Percentiles rank a stretch among this genome's conserved stretches.
Conservation (phyloP, 1,139 yeast species). For the Suhomyces kunorum region DNA sequence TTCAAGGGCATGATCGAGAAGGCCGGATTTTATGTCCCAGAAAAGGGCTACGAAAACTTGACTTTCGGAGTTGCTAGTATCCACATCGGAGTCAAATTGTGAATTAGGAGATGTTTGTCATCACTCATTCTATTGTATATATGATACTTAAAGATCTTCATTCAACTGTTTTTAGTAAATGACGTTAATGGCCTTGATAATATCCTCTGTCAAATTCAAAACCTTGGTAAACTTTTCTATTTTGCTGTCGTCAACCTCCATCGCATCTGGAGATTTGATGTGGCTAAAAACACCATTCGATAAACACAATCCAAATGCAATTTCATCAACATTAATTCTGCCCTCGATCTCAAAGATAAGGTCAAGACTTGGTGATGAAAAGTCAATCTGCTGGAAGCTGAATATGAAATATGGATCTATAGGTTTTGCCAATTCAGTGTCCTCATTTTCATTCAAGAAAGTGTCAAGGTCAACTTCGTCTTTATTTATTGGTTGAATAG, state of each 20-base stretch:
- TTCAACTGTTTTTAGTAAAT: background rate
- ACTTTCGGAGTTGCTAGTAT: constrained; percentile 97
- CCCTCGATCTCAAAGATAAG: constrained; percentile 28
- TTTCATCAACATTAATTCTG: constrained; percentile 14
- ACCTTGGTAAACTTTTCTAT: constrained; percentile 25
- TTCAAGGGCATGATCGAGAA: constrained; percentile 90
- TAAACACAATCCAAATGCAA: constrained; percentile 27
- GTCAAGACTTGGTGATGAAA: constrained; percentile 24
- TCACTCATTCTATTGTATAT: constrained; percentile 11
- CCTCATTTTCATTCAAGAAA: constrained; percentile 12
- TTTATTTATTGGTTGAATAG: constrained; percentile 21
- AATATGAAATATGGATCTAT: constrained; percentile 22
- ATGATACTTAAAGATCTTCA: constrained; percentile 2
- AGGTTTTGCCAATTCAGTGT: constrained; percentile 8
- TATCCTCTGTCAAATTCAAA: constrained; percentile 37
- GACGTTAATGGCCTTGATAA: constrained; percentile 15
- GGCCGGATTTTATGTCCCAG: constrained; percentile 88
- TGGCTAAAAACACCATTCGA: constrained; percentile 32
- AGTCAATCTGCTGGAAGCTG: constrained; percentile 29
- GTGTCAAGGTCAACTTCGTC: constrained; percentile 25
- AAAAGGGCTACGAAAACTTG: constrained; percentile 88
- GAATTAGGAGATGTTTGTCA: constrained; percentile 9
- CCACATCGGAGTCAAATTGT: constrained; percentile 89
- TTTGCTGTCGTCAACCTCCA: constrained; percentile 24
- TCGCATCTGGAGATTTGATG: constrained; percentile 18